A percentile compares a stretch with the other conserved stretches of the same genome.
phyloP scores from a whole-genome alignment of 495 filamentous ascomycete species.

The Tuber brumale region DNA sequence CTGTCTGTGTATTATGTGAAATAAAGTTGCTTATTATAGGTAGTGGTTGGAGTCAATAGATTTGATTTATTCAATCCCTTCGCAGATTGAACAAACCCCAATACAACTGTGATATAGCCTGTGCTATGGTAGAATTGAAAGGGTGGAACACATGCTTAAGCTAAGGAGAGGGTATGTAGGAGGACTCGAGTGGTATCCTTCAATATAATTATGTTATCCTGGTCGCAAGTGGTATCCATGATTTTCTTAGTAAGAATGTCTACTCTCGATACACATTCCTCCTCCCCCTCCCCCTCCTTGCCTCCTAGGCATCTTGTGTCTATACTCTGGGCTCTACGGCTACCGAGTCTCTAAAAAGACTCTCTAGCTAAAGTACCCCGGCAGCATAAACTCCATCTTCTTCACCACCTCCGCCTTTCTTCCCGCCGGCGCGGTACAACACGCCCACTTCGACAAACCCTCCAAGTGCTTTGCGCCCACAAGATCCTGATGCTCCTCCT shows the following conservation, averaged over 20 bases:
- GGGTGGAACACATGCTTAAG: background rate
- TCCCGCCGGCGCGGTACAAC: slow-evolving; percentile 62
- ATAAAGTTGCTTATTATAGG: background rate
- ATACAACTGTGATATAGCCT: background rate
- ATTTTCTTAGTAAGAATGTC: background rate
- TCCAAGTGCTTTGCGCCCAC: slow-evolving; percentile 70
- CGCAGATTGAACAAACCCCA: background rate
- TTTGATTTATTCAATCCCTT: background rate
- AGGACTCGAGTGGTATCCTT: background rate
- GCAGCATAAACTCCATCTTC: slow-evolving; percentile 69
- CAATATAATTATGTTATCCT: too few relatives aligned
- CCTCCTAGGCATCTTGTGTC: background rate
- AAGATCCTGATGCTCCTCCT: slow-evolving; percentile 66
- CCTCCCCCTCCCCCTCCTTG: background rate
- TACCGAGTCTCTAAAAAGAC: background rate
- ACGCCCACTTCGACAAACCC: slow-evolving; percentile 58
- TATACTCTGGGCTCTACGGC: background rate
- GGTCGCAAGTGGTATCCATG: background rate
- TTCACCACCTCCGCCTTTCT: slow-evolving; percentile 58
- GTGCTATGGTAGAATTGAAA: too few relatives aligned
- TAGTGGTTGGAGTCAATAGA: background rate
- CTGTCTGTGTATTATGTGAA: background rate
- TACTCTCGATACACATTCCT: background rate
- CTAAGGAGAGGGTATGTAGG: background rate
- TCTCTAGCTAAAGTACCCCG: slow-evolving; percentile 33